phyloP scores from a whole-genome alignment of 192 early-diverging fungal species.

The Diversispora eburnea region DNA sequence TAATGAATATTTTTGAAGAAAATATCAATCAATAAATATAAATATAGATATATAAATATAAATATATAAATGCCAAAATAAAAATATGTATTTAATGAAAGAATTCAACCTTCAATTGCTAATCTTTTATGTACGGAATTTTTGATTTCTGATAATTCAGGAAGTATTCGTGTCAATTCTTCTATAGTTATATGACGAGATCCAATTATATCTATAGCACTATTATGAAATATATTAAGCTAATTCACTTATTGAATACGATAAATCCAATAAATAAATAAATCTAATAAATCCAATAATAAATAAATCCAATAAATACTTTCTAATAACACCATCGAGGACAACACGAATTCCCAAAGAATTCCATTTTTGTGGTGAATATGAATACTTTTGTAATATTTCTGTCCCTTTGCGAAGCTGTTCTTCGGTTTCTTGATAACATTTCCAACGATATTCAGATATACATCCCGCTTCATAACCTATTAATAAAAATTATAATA shows the following conservation, averaged over 20 bases:
- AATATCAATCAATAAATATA: not conserved
- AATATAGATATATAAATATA: not conserved
- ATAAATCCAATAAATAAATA: slow-evolving; percentile 5
- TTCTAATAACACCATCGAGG: slow-evolving; percentile 40
- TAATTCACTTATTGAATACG: not conserved
- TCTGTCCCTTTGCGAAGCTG: slow-evolving; percentile 49
- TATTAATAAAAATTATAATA: slow-evolving; percentile 4
- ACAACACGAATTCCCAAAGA: slow-evolving; percentile 38
- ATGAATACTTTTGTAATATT: slow-evolving; percentile 44
- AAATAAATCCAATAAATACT: slow-evolving; percentile 24
- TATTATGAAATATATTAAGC: slow-evolving; percentile 9
- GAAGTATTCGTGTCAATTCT: slow-evolving; percentile 49
- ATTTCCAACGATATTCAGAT: slow-evolving; percentile 45
- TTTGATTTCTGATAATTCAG: slow-evolving; percentile 51
- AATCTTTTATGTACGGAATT: slow-evolving; percentile 51
- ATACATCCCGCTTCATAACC: slow-evolving; percentile 54
- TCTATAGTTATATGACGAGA: slow-evolving; percentile 47
- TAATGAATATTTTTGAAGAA: not conserved
- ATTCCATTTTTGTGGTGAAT: slow-evolving; percentile 56
- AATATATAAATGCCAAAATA: not conserved
- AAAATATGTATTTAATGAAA: not conserved
- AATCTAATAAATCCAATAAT: not conserved
- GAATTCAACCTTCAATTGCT: slow-evolving; percentile 50
- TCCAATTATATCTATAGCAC: slow-evolving; percentile 49
- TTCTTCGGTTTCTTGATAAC: slow-evolving; percentile 40